These are phyloP conservation scores for Fusarium solani-melongenae DNA, from an alignment of 2,329 filamentous ascomycete genomes.

Conservation along the genomic window DNA sequence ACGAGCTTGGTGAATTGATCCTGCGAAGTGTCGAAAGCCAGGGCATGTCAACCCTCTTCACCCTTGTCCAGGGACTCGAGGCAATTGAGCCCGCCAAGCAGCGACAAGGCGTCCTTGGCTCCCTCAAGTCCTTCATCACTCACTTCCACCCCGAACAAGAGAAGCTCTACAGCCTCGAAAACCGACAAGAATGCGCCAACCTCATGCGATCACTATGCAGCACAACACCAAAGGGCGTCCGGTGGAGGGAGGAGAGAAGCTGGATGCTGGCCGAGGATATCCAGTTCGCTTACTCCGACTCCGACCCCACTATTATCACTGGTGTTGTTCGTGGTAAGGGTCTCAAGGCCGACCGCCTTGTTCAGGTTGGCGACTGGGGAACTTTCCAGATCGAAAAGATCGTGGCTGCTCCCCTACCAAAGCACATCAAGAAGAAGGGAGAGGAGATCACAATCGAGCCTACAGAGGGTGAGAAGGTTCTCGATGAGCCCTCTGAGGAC, in stretches of 20 bases:
- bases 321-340: slow-evolving; percentile 88
- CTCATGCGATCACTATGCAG: slow-evolving; percentile 91
- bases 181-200: slow-evolving; percentile 89
- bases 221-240: slow-evolving; percentile 90
- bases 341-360: slow-evolving; percentile 87
- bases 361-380: slow-evolving; percentile 94
- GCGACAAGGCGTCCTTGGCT: slow-evolving; percentile 78
- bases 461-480: slow-evolving; percentile 63
- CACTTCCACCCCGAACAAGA: slow-evolving; percentile 95
- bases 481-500: slow-evolving; percentile 81
- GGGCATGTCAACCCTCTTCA: slow-evolving; percentile 92
- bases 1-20: slow-evolving; percentile 85
- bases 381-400: slow-evolving; percentile 94
- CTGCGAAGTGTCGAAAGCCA: slow-evolving; percentile 91
- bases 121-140: slow-evolving; percentile 90
- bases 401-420: slow-evolving; percentile 75
- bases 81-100: slow-evolving; percentile 83
- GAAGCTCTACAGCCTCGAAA: slow-evolving; percentile 90
- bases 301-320: slow-evolving; percentile 78
- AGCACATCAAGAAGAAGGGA: slow-evolving; percentile 68
- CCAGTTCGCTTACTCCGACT: slow-evolving; percentile 71
- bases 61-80: slow-evolving; percentile 83
- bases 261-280: slow-evolving; percentile 94
- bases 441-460: slow-evolving; percentile 82
- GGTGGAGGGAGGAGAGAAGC: slow-evolving; percentile 93